Conservation (phyloP, 2,329 filamentous ascomycete species). For the Pseudocercospora eumusae region DNA sequence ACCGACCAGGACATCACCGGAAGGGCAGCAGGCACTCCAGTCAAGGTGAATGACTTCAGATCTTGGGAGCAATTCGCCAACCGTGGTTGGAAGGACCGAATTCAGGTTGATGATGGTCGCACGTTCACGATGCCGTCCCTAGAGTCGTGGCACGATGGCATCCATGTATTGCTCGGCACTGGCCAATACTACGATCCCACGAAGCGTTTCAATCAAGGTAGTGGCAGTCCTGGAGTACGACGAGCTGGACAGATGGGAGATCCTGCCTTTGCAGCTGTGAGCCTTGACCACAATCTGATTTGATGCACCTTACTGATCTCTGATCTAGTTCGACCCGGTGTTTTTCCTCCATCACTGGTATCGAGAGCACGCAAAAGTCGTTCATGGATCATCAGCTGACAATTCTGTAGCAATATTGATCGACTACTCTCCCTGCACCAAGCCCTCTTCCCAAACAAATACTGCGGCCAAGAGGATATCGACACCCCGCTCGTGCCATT, state of each 20-base stretch:
- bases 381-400: neutral
- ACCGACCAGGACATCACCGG: neutral
- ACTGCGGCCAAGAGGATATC: neutral
- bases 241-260: neutral
- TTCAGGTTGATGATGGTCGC: neutral
- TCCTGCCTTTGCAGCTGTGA: neutral
- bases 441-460: neutral
- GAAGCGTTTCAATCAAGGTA: neutral
- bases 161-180: neutral
- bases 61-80: constrained; percentile 2
- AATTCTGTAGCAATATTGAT: neutral
- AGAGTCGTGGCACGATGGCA: neutral
- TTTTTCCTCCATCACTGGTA: neutral
- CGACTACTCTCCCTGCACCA: neutral
- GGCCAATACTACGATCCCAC: constrained; percentile 1
- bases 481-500: neutral
- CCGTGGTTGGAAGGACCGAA: neutral
- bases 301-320: neutral
- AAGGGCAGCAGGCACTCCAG: neutral
- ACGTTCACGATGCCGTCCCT: neutral
- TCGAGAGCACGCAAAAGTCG: neutral
- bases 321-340: neutral
- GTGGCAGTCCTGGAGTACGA: neutral
- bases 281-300: neutral
- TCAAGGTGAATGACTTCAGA: constrained; percentile 1